A percentile compares a stretch with the other conserved stretches of the same genome.
Conservation (phyloP, 2,329 filamentous ascomycete genomes). For the Ceratocystis diversiconidia region DNA sequence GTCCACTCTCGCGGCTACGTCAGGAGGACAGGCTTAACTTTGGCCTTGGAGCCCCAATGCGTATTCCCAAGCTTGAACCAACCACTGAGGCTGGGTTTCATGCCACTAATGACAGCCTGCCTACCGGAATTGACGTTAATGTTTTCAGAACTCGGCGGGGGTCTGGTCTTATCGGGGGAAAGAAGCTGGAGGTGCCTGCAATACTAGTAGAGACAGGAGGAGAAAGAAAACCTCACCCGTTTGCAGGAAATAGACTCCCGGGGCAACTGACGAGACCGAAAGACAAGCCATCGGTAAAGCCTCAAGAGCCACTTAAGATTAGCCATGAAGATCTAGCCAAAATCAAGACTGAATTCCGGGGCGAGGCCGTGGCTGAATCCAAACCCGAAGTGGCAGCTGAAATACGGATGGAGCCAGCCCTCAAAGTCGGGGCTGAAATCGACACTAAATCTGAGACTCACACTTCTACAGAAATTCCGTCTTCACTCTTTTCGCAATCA, state of each 20-base stretch:
- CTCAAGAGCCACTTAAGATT: slow-evolving; percentile 1
- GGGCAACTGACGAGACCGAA: slow-evolving; percentile 7
- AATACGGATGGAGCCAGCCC: slow-evolving; percentile 13
- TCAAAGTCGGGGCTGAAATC: slow-evolving; percentile 28
- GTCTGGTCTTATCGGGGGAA: slow-evolving; percentile 2
- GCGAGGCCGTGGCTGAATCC: neutral
- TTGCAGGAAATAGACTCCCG: slow-evolving; percentile 16
- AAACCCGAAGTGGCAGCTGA: neutral
- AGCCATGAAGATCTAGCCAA: neutral
- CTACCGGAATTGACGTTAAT: slow-evolving; percentile 12
- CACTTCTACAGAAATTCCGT: neutral
- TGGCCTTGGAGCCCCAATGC: slow-evolving; percentile 9
- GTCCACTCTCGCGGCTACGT: slow-evolving; percentile 13
- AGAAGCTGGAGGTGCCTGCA: neutral
- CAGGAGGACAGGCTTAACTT: slow-evolving; percentile 14
- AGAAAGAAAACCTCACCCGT: slow-evolving; percentile 15
- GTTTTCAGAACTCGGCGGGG: slow-evolving; percentile 15
- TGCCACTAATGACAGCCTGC: neutral
- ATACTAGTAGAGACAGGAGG: neutral
- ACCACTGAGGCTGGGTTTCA: slow-evolving; percentile 2
- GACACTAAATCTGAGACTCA: slow-evolving; percentile 27
- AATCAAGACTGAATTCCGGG: neutral
- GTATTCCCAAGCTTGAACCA: slow-evolving; percentile 15
- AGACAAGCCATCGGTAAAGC: neutral
- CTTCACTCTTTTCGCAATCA: neutral